These are phyloP conservation scores for Cryptosporidium viatorum DNA, from an alignment of 169 alveolate genomes.

Conservation along the genomic window DNA sequence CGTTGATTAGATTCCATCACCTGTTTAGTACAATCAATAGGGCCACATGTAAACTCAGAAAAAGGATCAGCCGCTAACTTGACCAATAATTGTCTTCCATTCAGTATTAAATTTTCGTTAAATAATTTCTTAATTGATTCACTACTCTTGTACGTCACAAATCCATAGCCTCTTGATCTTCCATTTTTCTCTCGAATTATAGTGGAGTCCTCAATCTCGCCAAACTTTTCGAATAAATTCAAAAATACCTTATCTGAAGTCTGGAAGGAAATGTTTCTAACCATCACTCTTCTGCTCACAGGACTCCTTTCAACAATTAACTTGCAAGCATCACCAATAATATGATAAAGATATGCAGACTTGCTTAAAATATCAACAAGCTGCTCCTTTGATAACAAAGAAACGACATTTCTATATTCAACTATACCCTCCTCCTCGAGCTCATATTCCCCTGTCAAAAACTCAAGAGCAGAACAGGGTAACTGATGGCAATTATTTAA, in stretches of 20 bases:
- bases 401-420: slow-evolving; percentile 68
- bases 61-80: slow-evolving; percentile 82
- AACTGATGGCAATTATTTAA: neutral
- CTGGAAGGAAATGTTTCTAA: slow-evolving; percentile 82
- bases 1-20: slow-evolving; percentile 64
- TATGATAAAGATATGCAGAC: slow-evolving; percentile 78
- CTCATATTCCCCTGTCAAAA: slow-evolving; percentile 64
- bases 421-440: slow-evolving; percentile 36
- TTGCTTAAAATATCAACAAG: slow-evolving; percentile 81
- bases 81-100: slow-evolving; percentile 79
- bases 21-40: slow-evolving; percentile 34
- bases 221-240: slow-evolving; percentile 79
- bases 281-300: slow-evolving; percentile 82
- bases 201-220: slow-evolving; percentile 84
- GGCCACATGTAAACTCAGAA: slow-evolving; percentile 59
- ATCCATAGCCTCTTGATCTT: slow-evolving; percentile 85
- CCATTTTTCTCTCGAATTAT: slow-evolving; percentile 84
- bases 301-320: slow-evolving; percentile 81
- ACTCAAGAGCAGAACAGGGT: slow-evolving; percentile 27
- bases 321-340: slow-evolving; percentile 78
- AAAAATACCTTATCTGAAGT: slow-evolving; percentile 81
- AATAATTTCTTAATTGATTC: slow-evolving; percentile 80
- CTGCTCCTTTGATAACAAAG: slow-evolving; percentile 83
- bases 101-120: slow-evolving; percentile 75
- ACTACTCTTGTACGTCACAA: slow-evolving; percentile 82